phyloP scores from a whole-genome alignment of 2,329 filamentous ascomycete genomes.

The Ophiosphaerella korrae region DNA sequence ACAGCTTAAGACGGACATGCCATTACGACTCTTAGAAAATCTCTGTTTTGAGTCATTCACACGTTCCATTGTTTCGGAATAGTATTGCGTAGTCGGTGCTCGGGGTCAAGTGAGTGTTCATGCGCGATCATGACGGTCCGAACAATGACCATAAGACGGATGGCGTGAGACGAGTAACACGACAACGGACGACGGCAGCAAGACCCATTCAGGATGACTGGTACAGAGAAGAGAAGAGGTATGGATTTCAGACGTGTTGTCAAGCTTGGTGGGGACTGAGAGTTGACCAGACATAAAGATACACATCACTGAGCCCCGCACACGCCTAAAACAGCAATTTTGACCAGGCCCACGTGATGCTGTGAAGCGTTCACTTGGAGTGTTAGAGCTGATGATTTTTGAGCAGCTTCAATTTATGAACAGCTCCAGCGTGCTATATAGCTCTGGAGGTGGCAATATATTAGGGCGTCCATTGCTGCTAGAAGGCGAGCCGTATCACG shows the following conservation, averaged over 20 bases:
- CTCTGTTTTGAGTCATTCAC: conserved; percentile 8
- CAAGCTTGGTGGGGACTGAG: conserved; percentile 1
- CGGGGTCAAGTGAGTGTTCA: neutral
- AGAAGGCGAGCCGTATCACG: neutral
- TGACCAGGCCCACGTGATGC: conserved; percentile 4
- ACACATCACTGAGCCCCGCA: conserved; percentile 8
- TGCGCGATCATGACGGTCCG: conserved; percentile 1
- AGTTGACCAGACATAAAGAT: neutral
- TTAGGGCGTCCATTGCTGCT: too few relatives aligned
- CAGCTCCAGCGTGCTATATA: too few relatives aligned
- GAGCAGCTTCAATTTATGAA: neutral
- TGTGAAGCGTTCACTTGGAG: neutral
- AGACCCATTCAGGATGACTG: conserved; percentile 6
- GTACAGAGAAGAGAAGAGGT: neutral
- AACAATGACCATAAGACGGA: conserved; percentile 3
- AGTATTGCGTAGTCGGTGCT: neutral
- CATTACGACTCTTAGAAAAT: conserved; percentile 20
- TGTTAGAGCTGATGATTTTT: neutral
- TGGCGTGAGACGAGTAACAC: conserved; percentile 2
- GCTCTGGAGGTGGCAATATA: too few relatives aligned
- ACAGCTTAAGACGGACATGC: conserved; percentile 16
- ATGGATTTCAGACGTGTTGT: neutral
- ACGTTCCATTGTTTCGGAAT: conserved; percentile 4
- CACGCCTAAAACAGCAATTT: conserved; percentile 8
- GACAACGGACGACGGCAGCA: conserved; percentile 6